Conservation (phyloP, 495 filamentous ascomycete genomes). For the Penicillium goetzii region DNA sequence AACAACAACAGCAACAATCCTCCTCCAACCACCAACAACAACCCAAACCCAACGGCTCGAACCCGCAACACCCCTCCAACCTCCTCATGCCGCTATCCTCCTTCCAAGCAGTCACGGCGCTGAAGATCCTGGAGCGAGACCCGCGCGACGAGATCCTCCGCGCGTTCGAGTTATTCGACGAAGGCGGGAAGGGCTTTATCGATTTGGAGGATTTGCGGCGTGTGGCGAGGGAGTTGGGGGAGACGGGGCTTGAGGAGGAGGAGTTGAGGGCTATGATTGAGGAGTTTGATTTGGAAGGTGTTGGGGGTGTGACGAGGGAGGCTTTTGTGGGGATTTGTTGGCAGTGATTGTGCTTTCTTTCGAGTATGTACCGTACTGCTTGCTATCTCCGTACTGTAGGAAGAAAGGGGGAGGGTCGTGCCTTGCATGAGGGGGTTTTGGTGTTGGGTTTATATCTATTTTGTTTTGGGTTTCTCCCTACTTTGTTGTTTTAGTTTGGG, state of each 20-base stretch:
- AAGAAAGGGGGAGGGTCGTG: slow-evolving; percentile 1
- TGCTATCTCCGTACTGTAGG: not conserved
- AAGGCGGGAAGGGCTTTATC: slow-evolving; percentile 79
- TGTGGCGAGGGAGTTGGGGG: slow-evolving; percentile 89
- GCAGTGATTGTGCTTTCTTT: slow-evolving; percentile 39
- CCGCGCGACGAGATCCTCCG: slow-evolving; percentile 89
- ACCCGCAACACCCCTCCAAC: slow-evolving; percentile 54
- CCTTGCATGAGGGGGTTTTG: slow-evolving; percentile 22
- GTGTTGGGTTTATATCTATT: slow-evolving; percentile 20
- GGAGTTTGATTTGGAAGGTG: slow-evolving; percentile 95
- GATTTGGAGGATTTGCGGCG: slow-evolving; percentile 80
- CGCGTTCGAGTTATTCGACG: slow-evolving; percentile 89
- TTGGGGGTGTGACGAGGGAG: slow-evolving; percentile 84
- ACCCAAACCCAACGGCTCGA: slow-evolving; percentile 29
- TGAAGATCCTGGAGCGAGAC: slow-evolving; percentile 78
- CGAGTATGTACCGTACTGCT: slow-evolving; percentile 1
- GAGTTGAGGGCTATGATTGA: slow-evolving; percentile 96
- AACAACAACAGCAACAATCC: slow-evolving; percentile 43
- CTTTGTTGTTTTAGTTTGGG: slow-evolving; percentile 4
- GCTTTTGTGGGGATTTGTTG: slow-evolving; percentile 86
- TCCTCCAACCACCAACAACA: slow-evolving; percentile 32
- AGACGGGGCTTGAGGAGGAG: slow-evolving; percentile 85
- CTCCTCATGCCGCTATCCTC: slow-evolving; percentile 71
- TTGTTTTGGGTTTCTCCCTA: slow-evolving; percentile 18
- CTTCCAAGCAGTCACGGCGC: slow-evolving; percentile 79